These are phyloP conservation scores for Fusarium pininemorale DNA, from an alignment of 2,329 filamentous ascomycete species.

Conservation along the genomic window DNA sequence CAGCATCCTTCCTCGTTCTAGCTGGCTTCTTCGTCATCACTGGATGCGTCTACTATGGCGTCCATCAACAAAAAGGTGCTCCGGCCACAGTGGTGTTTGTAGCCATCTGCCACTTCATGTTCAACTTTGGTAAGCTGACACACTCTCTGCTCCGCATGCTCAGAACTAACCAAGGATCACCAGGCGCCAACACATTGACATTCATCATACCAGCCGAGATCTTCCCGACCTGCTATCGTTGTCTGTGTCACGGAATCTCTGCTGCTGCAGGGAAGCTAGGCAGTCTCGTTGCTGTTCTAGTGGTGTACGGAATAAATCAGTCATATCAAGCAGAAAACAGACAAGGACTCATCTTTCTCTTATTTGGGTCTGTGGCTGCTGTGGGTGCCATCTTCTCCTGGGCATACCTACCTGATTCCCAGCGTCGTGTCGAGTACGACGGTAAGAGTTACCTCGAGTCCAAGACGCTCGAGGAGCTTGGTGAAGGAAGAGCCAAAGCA, in stretches of 20 bases:
- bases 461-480: slow-evolving; percentile 61
- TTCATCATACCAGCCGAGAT: slow-evolving; percentile 72
- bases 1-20: slow-evolving; percentile 57
- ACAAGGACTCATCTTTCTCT: slow-evolving; percentile 60
- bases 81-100: slow-evolving; percentile 60
- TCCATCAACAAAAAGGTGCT: slow-evolving; percentile 52
- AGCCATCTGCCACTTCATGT: slow-evolving; percentile 63
- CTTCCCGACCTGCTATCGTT: slow-evolving; percentile 71
- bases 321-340: slow-evolving; percentile 53
- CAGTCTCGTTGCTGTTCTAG: slow-evolving; percentile 61
- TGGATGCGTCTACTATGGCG: slow-evolving; percentile 60
- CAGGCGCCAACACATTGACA: slow-evolving; percentile 68
- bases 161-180: neutral
- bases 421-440: slow-evolving; percentile 52
- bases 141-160: neutral
- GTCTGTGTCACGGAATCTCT: slow-evolving; percentile 69
- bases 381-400: slow-evolving; percentile 61
- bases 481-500: slow-evolving; percentile 58
- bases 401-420: slow-evolving; percentile 61
- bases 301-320: slow-evolving; percentile 60
- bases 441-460: slow-evolving; percentile 53
- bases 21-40: slow-evolving; percentile 59
- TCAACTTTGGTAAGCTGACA: slow-evolving; percentile 61
- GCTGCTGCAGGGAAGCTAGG: slow-evolving; percentile 69
- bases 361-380: slow-evolving; percentile 61